phyloP scores from a whole-genome alignment of 306 rosid species.

The Cucurbita maxima region DNA sequence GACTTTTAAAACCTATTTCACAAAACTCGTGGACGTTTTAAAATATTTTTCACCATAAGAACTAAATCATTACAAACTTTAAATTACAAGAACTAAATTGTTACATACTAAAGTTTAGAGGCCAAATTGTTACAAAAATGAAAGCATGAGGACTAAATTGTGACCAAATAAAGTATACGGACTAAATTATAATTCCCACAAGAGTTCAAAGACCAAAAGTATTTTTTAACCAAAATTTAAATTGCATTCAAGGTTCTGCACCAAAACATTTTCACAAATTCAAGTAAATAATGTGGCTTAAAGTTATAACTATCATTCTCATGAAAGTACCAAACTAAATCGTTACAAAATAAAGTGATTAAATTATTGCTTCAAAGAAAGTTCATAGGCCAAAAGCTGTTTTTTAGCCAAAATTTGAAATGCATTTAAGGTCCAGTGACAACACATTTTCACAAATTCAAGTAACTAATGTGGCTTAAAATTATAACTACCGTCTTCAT shows the following conservation, averaged over 20 bases:
- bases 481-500: conserved; percentile 9
- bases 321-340: neutral
- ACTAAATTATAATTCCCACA: too few species aligned
- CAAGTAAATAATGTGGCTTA: conserved; percentile 25
- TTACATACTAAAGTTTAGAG: neutral
- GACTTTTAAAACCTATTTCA: too few species aligned
- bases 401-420: neutral
- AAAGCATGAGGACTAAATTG: too few species aligned
- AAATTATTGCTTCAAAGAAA: neutral
- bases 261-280: neutral
- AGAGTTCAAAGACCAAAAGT: neutral
- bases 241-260: neutral
- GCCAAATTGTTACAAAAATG: too few species aligned
- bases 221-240: neutral
- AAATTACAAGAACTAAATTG: neutral
- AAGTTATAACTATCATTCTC: conserved; percentile 16
- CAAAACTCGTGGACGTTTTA: too few species aligned
- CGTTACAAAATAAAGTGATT: too few species aligned
- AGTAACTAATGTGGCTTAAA: conserved; percentile 32
- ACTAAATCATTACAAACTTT: neutral
- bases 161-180: too few species aligned
- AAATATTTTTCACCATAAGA: neutral
- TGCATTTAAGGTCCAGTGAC: neutral
- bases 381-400: neutral
- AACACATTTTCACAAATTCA: neutral